Evolutionary conservation across 2,329 filamentous ascomycete species (phyloP), one percentile per base, ranked within the genome.

Genomic region (Colletotrichum graminicola): DNA sequence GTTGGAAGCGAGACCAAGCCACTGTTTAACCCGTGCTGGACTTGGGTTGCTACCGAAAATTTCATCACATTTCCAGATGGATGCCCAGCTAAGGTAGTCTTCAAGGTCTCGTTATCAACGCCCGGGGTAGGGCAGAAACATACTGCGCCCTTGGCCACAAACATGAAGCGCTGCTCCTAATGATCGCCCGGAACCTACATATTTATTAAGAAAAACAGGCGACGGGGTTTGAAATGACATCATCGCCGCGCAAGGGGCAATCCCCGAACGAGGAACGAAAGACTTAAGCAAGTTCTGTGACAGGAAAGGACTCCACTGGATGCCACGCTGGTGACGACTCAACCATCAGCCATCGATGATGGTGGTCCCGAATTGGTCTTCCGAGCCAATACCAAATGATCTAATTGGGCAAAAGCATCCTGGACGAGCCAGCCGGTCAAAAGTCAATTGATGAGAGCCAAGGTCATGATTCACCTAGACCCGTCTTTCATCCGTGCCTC

Each of bases 141-240:
- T 23, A 14, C 10, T 7, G 11, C 21, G 18, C 26, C 45, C 32
- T 68, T 43, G 51, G 49, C 47, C 67, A 55, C 62, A 49, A 67
- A 18, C 41, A 21, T 52, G 52, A 52, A 47, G 65, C 65, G 54
- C 26, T 47, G 47, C 52, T 49, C 39, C 47, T 0, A 52, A 8
- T 51, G 65, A 69, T 72, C 66, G 69, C 41, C 69, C 66, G 32
- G 59, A 60, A 54, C 59, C 65, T 64, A 65, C 69, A 69, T 23
- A 23, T 21, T 60, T 39, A 32, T 57, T 34, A 29, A 21, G 54
- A 55, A 72, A 72, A 72, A 68, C 69, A 69, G 52, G 69, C 65
- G 36, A 47, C 21, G 45, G 32, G 51, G 39, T 60, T 64, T n/a
- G 56, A 34, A 45, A 57, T 72, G 69, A 72, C 69, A 62, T 72